Base-by-base conservation (phyloP, 352 stramenopile species). In the Phytopythium helicoides region DNA sequence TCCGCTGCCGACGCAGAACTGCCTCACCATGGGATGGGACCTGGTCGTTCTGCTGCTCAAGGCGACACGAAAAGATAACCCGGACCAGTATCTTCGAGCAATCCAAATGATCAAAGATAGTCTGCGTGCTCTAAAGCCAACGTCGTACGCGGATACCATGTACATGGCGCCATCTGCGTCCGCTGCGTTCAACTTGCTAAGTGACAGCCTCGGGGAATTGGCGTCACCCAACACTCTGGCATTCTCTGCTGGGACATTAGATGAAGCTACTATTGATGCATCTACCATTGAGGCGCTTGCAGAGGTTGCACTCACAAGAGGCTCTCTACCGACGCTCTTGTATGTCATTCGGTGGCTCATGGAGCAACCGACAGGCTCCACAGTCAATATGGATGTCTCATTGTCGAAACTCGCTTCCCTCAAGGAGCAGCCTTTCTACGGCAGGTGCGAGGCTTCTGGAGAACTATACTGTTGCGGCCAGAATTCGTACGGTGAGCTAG, bases 401-500 rank as follows among this genome's bases (percentile, higher is more conserved):
- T 48, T 95, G 16, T 52, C 54, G 14, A 95, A 95, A 67, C 63
- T 95, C 0, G 75, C 80, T 6, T 66, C 76, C 8, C 48, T 95
- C 18, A 94, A 91, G 60, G 83, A 95, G 47, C 83, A 95, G 44
- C 79, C 79, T 11, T 84, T 95, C 50, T 95, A 95, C 41, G 86
- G 83, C 8, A 92, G 89, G 25, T 93, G 81, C 38, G 83, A 94
- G 53, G 80, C 84, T 33, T 94, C 78, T 0, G 84, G 83, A 2
- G 86, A 95, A 47, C 73, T 95, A 0, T 95, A 95, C 42, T 87
- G 76, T 44, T 96, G 84, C 35, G 86, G 86, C 3, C 86, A 96
- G 38, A 96, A 96, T 48, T 93, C 83, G 23, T 96, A 96, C 52
- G 86, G 86, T 41, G 86, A 96, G 60, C 64, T 96, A 15, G 84